These are phyloP conservation scores for Gossypium armourianum DNA, from an alignment of 441 rosid species.

Conservation along the genomic window DNA sequence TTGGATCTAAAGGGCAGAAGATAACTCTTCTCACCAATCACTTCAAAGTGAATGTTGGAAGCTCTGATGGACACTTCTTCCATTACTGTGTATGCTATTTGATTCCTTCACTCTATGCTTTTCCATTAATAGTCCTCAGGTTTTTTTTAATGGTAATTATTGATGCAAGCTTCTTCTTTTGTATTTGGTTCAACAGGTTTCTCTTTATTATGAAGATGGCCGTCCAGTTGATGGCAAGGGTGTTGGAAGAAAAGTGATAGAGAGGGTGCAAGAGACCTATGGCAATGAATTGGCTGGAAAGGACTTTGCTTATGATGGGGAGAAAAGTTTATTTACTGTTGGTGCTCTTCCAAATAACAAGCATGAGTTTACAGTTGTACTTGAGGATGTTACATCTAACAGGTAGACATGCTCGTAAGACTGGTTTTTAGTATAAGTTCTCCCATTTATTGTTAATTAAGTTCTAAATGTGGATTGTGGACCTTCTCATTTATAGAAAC, in stretches of 20 bases:
- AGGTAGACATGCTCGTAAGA: constrained; percentile 23
- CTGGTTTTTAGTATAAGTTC: neutral
- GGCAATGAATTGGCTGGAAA: constrained; percentile 31
- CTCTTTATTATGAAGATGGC: constrained; percentile 47
- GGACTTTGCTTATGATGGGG: constrained; percentile 54
- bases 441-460: neutral
- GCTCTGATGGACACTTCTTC: constrained; percentile 30
- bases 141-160: neutral
- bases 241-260: constrained; percentile 38
- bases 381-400: constrained; percentile 36
- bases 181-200: constrained; percentile 29
- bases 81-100: constrained; percentile 41
- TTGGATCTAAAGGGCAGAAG: constrained; percentile 37
- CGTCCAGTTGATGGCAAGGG: constrained; percentile 43
- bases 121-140: neutral
- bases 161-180: neutral
- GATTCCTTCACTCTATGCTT: neutral
- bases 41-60: constrained; percentile 36
- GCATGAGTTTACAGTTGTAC: constrained; percentile 39
- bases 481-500: constrained; percentile 18
- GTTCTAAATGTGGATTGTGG: neutral
- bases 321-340: constrained; percentile 38
- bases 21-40: constrained; percentile 39
- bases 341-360: constrained; percentile 43
- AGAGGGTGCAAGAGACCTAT: constrained; percentile 43